Conservation (phyloP, 2,329 filamentous ascomycete species). For the Fusarium camptoceras region DNA sequence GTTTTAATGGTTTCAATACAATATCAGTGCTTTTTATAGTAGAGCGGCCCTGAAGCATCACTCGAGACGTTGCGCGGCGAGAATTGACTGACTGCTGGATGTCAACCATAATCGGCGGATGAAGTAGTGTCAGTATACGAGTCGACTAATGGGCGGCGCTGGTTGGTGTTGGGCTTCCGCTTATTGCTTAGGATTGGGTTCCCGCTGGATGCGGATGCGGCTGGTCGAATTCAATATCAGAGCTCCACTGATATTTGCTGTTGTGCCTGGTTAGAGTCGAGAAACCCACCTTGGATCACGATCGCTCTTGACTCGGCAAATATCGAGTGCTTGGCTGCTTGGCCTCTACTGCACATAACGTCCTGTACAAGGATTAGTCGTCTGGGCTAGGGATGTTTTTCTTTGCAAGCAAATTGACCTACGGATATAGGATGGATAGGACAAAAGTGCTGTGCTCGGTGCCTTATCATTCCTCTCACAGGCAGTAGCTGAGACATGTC, state of each 20-base stretch:
- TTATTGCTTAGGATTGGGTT: constrained; percentile 1
- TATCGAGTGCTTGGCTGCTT: constrained; percentile 24
- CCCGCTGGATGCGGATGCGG: constrained; percentile 32
- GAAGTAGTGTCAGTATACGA: background rate
- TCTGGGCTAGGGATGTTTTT: constrained; percentile 2
- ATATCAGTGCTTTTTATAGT: background rate
- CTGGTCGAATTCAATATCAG: constrained; percentile 29
- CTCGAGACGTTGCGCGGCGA: background rate
- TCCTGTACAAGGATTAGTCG: constrained; percentile 19
- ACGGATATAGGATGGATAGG: background rate
- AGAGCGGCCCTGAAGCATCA: background rate
- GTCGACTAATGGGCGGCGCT: background rate
- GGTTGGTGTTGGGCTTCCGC: background rate
- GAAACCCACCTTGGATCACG: constrained; percentile 29
- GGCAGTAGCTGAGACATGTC: background rate
- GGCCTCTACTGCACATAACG: constrained; percentile 6
- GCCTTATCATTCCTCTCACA: background rate
- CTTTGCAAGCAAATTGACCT: background rate
- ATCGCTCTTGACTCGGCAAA: constrained; percentile 33
- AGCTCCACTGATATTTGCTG: constrained; percentile 30
- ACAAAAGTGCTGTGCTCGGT: background rate
- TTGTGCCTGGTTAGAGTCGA: constrained; percentile 27
- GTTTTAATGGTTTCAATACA: constrained; percentile 13
- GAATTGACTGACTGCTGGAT: background rate
- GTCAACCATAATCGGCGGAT: background rate